Conservation (phyloP, 768 basidiomycete species). For the Coprinellus micaceus region DNA sequence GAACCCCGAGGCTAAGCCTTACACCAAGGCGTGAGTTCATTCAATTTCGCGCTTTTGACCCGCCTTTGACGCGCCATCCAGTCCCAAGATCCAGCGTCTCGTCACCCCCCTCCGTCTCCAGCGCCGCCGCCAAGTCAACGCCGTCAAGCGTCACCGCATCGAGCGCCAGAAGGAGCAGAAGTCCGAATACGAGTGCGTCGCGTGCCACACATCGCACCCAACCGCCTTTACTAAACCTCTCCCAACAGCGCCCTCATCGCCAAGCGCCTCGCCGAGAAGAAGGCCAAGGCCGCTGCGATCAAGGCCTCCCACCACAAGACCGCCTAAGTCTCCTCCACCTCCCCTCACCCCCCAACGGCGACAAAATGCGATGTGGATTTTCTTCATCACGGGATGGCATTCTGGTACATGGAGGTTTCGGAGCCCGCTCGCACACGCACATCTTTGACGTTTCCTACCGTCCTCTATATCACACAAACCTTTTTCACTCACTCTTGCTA, state of each 20-base stretch:
- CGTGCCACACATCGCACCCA: not conserved
- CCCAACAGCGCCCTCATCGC: slow-evolving; percentile 57
- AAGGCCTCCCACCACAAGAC: slow-evolving; percentile 69
- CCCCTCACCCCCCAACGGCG: not conserved
- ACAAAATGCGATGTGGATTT: slow-evolving; percentile 1
- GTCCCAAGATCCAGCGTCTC: slow-evolving; percentile 95
- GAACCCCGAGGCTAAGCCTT: slow-evolving; percentile 89
- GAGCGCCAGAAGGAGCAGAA: slow-evolving; percentile 95
- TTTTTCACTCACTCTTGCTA: no score
- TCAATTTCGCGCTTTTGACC: not conserved
- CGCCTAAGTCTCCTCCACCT: not conserved
- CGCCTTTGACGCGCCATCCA: slow-evolving; percentile 23
- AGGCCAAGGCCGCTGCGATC: slow-evolving; percentile 84
- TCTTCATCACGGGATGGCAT: not conserved
- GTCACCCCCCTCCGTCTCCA: slow-evolving; percentile 95
- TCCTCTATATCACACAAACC: no score
- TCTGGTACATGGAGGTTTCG: not conserved
- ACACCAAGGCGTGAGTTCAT: slow-evolving; percentile 87
- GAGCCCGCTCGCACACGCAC: no score
- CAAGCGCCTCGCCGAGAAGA: slow-evolving; percentile 92
- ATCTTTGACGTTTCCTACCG: not conserved
- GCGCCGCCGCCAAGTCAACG: slow-evolving; percentile 87
- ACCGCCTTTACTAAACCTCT: not conserved
- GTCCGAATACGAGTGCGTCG: slow-evolving; percentile 80
- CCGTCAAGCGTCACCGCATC: slow-evolving; percentile 83